Evolutionary conservation across 2,329 filamentous ascomycete genomes (phyloP).

Genomic region (Pezicula rhizophila): DNA sequence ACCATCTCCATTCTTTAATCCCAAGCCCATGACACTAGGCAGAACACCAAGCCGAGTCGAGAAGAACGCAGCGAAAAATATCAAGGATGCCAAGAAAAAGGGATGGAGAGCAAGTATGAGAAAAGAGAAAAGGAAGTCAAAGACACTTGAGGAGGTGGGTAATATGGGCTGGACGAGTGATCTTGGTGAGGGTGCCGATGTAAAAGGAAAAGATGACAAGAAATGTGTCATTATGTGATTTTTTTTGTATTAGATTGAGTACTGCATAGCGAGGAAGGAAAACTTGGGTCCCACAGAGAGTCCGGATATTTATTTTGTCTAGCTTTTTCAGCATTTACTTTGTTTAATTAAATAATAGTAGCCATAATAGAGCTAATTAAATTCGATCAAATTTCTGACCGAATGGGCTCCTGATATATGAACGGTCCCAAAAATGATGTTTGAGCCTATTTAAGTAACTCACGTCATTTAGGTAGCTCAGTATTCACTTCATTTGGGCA

Average conservation of each 20-base stretch:
- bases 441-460: no score
- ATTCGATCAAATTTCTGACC: no score
- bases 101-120: slow-evolving; percentile 41
- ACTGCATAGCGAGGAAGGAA: neutral
- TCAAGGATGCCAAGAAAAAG: slow-evolving; percentile 51
- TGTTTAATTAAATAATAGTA: no score
- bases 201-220: slow-evolving; percentile 27
- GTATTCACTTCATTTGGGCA: no score
- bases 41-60: slow-evolving; percentile 47
- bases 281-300: neutral
- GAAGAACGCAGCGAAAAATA: slow-evolving; percentile 55
- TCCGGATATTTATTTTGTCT: neutral
- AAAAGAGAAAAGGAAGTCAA: slow-evolving; percentile 32
- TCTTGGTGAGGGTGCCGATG: slow-evolving; percentile 13
- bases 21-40: slow-evolving; percentile 12
- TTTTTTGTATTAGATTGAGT: neutral
- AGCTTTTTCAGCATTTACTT: no score
- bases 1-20: slow-evolving; percentile 16
- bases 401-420: no score
- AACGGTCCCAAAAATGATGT: no score
- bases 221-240: slow-evolving; percentile 49
- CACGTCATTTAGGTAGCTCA: no score
- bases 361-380: no score
- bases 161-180: slow-evolving; percentile 50
- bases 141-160: slow-evolving; percentile 38